These are phyloP conservation scores for Pseudozyma flocculosa DNA, from an alignment of 1,284 basidiomycete species.

Conservation along the genomic window DNA sequence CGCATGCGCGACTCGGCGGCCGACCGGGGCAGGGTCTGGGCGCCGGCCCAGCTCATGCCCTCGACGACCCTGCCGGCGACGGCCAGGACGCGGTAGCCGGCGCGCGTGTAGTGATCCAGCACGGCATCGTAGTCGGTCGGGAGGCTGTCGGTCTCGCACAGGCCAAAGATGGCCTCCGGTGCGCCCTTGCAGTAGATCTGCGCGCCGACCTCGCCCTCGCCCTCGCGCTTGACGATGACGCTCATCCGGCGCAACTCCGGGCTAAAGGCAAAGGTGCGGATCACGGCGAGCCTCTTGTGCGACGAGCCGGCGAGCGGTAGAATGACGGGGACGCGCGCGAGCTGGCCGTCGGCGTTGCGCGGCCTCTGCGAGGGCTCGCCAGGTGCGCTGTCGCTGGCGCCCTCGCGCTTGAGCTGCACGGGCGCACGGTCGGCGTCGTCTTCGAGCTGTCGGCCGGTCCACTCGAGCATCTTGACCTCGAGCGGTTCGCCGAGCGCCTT, in stretches of 20 bases:
- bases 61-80: slow-evolving; percentile 22
- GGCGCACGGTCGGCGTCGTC: slow-evolving; percentile 11
- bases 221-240: slow-evolving; percentile 19
- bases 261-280: slow-evolving; percentile 24
- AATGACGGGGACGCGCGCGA: slow-evolving; percentile 25
- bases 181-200: slow-evolving; percentile 33
- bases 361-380: slow-evolving; percentile 3
- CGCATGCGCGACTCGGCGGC: slow-evolving; percentile 17
- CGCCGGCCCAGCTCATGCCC: slow-evolving; percentile 11
- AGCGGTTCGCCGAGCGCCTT: slow-evolving; percentile 31
- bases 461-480: slow-evolving; percentile 36
- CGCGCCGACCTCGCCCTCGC: not conserved
- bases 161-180: slow-evolving; percentile 14
- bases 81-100: slow-evolving; percentile 32
- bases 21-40: slow-evolving; percentile 5
- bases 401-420: slow-evolving; percentile 10
- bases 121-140: slow-evolving; percentile 20
- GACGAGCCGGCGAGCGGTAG: not conserved
- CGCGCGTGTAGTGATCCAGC: slow-evolving; percentile 19
- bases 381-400: too few species aligned
- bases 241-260: slow-evolving; percentile 34
- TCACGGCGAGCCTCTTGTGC: slow-evolving; percentile 6
- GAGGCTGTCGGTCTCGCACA: slow-evolving; percentile 11
- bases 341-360: slow-evolving; percentile 12
- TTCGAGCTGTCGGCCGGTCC: slow-evolving; percentile 17